A percentile compares a stretch with the other conserved stretches of the same genome.
These are phyloP conservation scores for Phlebiopsis flavidoalba DNA, from an alignment of 768 basidiomycete species.

Conservation along the genomic window DNA sequence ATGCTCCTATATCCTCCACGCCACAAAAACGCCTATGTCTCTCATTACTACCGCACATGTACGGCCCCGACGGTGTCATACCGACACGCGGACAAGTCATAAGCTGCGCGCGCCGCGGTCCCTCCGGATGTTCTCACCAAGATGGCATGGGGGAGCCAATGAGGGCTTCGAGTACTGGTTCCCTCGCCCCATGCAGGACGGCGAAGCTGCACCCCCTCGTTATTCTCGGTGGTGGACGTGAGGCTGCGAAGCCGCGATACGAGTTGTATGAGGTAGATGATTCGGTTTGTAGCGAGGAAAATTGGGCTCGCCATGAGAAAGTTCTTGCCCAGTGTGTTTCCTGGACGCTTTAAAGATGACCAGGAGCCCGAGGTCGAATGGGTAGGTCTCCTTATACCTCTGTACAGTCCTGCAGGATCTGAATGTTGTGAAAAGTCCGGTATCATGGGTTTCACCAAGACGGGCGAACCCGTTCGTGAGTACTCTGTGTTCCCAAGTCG, in stretches of 20 bases:
- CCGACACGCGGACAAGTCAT: conserved; percentile 72
- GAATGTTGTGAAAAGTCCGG: conserved; percentile 50
- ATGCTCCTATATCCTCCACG: conserved; percentile 71
- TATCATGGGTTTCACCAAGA: conserved; percentile 71
- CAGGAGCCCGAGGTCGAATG: conserved; percentile 75
- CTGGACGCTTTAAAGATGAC: conserved; percentile 42
- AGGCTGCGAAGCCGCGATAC: conserved; percentile 34
- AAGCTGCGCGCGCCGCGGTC: conserved; percentile 38
- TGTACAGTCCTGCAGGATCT: background rate
- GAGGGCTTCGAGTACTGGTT: conserved; percentile 77
- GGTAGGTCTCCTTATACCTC: conserved; percentile 38
- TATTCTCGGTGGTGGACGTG: conserved; percentile 69
- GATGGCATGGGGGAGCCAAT: conserved; percentile 42
- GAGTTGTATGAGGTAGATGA: conserved; percentile 60
- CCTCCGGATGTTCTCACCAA: conserved; percentile 31
- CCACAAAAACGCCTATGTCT: conserved; percentile 88
- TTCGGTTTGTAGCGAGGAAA: conserved; percentile 37
- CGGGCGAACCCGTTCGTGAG: conserved; percentile 64
- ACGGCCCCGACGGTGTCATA: conserved; percentile 49
- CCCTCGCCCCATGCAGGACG: conserved; percentile 46
- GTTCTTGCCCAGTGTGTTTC: conserved; percentile 58
- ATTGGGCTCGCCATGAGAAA: conserved; percentile 47
- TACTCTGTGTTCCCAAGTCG: conserved; percentile 7
- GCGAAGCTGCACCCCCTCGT: conserved; percentile 43
- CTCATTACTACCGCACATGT: conserved; percentile 68